Percentiles rank a stretch among this genome's conserved stretches.
phyloP scores from a whole-genome alignment of 2,329 filamentous ascomycete species.

The Phoma sp. region DNA sequence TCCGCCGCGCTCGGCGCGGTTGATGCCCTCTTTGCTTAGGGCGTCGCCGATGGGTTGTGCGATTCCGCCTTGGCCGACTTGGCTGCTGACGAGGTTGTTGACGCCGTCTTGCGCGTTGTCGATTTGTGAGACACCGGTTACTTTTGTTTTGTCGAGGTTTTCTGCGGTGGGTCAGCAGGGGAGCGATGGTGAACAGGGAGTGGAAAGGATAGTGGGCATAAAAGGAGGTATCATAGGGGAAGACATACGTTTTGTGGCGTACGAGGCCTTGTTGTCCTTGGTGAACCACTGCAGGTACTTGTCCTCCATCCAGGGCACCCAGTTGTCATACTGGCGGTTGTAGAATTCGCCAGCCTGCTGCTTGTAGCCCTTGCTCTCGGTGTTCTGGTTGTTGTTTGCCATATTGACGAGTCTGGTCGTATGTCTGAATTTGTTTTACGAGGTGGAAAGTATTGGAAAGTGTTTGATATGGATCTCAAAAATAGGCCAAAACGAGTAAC shows the following conservation, averaged over 20 bases:
- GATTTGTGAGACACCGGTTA: slow-evolving; percentile 71
- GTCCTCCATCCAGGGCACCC: slow-evolving; percentile 80
- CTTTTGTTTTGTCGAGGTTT: slow-evolving; percentile 70
- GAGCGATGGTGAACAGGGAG: neutral
- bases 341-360: slow-evolving; percentile 59
- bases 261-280: slow-evolving; percentile 78
- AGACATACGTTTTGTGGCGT: slow-evolving; percentile 68
- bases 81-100: slow-evolving; percentile 66
- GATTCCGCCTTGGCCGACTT: slow-evolving; percentile 72
- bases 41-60: slow-evolving; percentile 69
- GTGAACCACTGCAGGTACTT: slow-evolving; percentile 75
- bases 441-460: neutral
- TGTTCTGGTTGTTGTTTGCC: slow-evolving; percentile 7
- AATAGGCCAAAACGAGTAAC: neutral
- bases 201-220: neutral
- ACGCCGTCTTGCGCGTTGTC: slow-evolving; percentile 73
- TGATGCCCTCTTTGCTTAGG: slow-evolving; percentile 69
- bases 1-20: slow-evolving; percentile 68
- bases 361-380: slow-evolving; percentile 38
- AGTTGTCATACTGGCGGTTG: slow-evolving; percentile 74
- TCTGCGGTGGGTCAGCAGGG: slow-evolving; percentile 53
- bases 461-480: neutral
- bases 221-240: no score
- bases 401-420: neutral
- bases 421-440: neutral